Percentiles rank a stretch among this genome's conserved stretches.
Evolutionary conservation across 768 basidiomycete genomes (phyloP).

Genomic region (Mycena indigotica): DNA sequence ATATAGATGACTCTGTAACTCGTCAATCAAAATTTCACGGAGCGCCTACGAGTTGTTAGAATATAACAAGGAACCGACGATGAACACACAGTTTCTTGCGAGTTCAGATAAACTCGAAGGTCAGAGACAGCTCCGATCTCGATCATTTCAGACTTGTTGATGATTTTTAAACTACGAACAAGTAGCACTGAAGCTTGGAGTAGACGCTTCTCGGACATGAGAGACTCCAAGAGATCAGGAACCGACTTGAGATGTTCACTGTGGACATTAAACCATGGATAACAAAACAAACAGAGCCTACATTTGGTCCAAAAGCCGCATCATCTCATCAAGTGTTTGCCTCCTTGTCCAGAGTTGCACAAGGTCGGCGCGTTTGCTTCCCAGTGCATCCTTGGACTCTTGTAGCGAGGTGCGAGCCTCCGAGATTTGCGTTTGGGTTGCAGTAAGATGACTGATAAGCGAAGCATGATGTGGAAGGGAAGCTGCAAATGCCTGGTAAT

Average conservation of each 20-base stretch:
- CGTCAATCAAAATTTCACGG: conserved; percentile 91
- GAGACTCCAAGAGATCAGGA: conserved; percentile 86
- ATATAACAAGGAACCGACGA: not conserved
- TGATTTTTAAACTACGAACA: conserved; percentile 84
- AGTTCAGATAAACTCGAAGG: conserved; percentile 76
- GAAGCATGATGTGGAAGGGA: conserved; percentile 88
- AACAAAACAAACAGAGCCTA: conserved; percentile 39
- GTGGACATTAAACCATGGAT: conserved; percentile 19
- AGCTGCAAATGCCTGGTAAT: conserved; percentile 95
- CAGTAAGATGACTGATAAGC: conserved; percentile 68
- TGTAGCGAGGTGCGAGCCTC: conserved; percentile 70
- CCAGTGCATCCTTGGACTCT: conserved; percentile 78
- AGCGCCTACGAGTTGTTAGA: conserved; percentile 61
- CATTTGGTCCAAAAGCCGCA: conserved; percentile 93
- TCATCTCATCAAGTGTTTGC: conserved; percentile 94
- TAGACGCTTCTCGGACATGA: conserved; percentile 95
- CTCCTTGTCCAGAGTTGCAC: conserved; percentile 88
- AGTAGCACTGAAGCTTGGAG: conserved; percentile 87
- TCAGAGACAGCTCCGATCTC: conserved; percentile 96
- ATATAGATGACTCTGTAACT: conserved; percentile 96
- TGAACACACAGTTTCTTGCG: conserved; percentile 75
- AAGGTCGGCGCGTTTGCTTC: conserved; percentile 83
- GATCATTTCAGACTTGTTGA: conserved; percentile 88
- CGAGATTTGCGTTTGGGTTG: conserved; percentile 74
- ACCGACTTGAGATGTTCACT: conserved; percentile 91